phyloP scores from a whole-genome alignment of 495 filamentous ascomycete species.

The Aspergillus taichungensis region DNA sequence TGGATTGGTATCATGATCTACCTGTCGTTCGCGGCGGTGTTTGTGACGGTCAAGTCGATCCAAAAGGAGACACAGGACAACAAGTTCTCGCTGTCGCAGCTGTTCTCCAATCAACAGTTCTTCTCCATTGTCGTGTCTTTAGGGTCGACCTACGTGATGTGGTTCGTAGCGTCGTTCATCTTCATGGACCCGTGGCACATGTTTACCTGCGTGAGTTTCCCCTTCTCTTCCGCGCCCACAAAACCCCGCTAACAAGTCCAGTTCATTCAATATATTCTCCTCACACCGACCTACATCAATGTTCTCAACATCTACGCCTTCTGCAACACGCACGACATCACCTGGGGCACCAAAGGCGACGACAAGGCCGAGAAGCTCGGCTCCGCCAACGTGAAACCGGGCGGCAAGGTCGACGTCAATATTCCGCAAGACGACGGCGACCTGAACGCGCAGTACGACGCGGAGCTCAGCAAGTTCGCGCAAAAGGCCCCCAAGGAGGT shows the following conservation, averaged over 20 bases:
- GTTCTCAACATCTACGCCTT: conserved; percentile 97
- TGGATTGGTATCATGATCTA: conserved; percentile 96
- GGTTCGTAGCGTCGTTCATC: conserved; percentile 82
- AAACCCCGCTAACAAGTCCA: conserved; percentile 14
- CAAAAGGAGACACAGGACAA: conserved; percentile 49
- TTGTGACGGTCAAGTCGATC: conserved; percentile 85
- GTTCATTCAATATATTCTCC: conserved; percentile 92
- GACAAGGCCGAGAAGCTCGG: conserved; percentile 80
- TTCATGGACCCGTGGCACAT: conserved; percentile 99
- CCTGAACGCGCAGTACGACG: conserved; percentile 89
- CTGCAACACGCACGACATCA: conserved; percentile 96
- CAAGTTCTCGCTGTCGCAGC: conserved; percentile 53
- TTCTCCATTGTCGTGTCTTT: conserved; percentile 89
- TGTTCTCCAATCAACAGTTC: conserved; percentile 85
- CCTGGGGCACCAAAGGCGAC: conserved; percentile 94
- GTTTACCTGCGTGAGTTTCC: conserved; percentile 61
- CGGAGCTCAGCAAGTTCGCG: conserved; percentile 67
- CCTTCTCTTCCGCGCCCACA: neutral
- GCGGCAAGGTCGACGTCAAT: conserved; percentile 89
- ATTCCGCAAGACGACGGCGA: conserved; percentile 80
- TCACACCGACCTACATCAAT: conserved; percentile 93
- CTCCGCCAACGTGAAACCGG: conserved; percentile 72
- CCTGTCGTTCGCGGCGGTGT: conserved; percentile 88
- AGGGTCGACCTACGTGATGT: conserved; percentile 86
- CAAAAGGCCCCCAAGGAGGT: conserved; percentile 62